Evolutionary conservation across 2,329 filamentous ascomycete genomes (phyloP).

Genomic region (Tolypocladium guangdongense): DNA sequence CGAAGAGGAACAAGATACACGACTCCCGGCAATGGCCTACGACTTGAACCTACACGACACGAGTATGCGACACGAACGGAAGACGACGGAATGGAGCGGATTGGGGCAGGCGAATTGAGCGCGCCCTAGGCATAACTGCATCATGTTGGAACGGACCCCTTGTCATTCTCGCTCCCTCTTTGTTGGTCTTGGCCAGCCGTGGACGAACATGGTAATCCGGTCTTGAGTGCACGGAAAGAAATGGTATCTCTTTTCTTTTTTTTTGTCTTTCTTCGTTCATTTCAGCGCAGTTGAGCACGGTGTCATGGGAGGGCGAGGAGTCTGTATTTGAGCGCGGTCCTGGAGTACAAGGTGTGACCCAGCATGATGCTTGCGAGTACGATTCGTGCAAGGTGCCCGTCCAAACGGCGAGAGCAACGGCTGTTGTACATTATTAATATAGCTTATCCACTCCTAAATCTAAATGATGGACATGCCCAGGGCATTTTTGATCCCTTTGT

Average conservation of each 20-base stretch:
- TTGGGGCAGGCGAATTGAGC: neutral
- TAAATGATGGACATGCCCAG: neutral
- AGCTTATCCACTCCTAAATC: neutral
- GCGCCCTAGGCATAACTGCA: neutral
- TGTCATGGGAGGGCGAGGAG: neutral
- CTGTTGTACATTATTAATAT: neutral
- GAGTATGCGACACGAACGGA: neutral
- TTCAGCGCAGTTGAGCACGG: neutral
- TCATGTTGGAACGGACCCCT: neutral
- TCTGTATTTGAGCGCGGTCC: neutral
- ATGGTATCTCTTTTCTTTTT: neutral
- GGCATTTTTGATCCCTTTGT: neutral
- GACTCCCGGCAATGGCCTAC: conserved; percentile 2
- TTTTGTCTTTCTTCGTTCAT: neutral
- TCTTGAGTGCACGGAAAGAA: neutral
- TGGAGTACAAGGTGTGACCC: neutral
- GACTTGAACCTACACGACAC: neutral
- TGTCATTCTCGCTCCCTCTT: neutral
- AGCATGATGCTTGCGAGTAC: neutral
- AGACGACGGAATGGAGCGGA: neutral
- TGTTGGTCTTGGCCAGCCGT: neutral
- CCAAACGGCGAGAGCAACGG: neutral
- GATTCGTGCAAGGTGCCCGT: neutral
- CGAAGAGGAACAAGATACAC: neutral
- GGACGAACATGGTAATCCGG: neutral